phyloP scores from a whole-genome alignment of 2,329 filamentous ascomycete genomes.

The Cordyceps javanica region DNA sequence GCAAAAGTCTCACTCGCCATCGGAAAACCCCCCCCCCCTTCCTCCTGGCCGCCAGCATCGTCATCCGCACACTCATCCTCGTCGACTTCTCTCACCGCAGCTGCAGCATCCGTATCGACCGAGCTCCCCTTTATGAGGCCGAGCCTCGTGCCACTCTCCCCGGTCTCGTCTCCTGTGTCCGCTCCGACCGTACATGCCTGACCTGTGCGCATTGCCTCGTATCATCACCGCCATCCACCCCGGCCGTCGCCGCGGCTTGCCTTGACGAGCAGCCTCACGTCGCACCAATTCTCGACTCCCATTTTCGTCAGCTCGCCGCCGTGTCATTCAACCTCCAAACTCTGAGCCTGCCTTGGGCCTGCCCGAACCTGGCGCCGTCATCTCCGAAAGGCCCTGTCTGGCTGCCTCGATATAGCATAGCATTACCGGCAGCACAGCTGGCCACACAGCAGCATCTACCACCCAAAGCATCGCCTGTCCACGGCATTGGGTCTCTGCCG shows the following conservation, averaged over 20 bases:
- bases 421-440: not conserved
- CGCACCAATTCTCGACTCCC: not conserved
- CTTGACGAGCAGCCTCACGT: slow-evolving; percentile 5
- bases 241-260: slow-evolving; percentile 4
- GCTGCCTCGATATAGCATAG: not conserved
- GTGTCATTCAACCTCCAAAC: not conserved
- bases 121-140: not conserved
- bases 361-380: not conserved
- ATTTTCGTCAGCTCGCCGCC: not conserved
- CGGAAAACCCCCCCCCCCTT: not conserved
- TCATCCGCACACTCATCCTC: slow-evolving; percentile 2
- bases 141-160: not conserved
- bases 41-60: slow-evolving; percentile 3
- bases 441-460: not conserved
- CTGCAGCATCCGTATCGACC: not conserved
- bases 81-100: not conserved
- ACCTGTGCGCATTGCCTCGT: not conserved
- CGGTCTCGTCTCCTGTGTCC: not conserved
- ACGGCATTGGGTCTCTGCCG: slow-evolving; percentile 15
- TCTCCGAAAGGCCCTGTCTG: not conserved
- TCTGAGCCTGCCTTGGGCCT: not conserved
- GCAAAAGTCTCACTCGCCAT: not conserved
- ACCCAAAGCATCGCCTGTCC: not conserved
- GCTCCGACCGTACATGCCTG: slow-evolving; percentile 12
- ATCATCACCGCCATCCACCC: slow-evolving; percentile 7